Base-by-base conservation (phyloP, 2,329 filamentous ascomycete genomes). In the Fusarium agapanthi region DNA sequence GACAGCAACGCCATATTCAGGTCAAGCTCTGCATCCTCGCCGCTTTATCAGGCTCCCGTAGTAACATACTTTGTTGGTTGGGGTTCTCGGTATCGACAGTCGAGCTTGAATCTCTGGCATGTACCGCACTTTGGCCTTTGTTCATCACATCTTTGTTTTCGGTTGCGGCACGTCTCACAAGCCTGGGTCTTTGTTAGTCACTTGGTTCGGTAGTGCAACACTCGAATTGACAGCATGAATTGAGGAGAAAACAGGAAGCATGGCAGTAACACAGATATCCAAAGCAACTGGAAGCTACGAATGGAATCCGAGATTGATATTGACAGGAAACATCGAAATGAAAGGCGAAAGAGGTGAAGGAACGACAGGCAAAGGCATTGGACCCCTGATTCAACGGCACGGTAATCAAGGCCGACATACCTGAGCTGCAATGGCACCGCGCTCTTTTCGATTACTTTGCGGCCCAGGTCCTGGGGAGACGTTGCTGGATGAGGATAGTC, bases 111-210 rank as follows among this genome's bases (percentile, higher is more conserved):
- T 69, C 86, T 85, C 66, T 85, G 82, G 78, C 89, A 92, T 22
- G 88, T 86, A 62, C 87, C 83, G 77, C 90, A 92, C 79, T 88
- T 89, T 24, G 89, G 89, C 61, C 88, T 83, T 75, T 86, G 83
- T 78, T 91, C 89, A 77, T 91, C 89, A 80, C 90, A 92, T 82
- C 87, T 89, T 73, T 90, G 89, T 80, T 91, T 92, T 72, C 89
- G 87, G 56, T 79, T 81, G 54, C 88, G 85, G 78, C 88, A 90
- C 35, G 85, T 89, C 74, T 90, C 87, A 80, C 88, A 90, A 26
- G 88, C 88, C 83, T 86, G 54, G 28, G 22, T 20, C 16, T 16
- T 20, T 48, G 55, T 78, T 32, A 78, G 74, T 40, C 16, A 45
- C 24, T 41, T 43, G 13, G 9, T 38, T 41, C 38, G 14, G 44